These are phyloP conservation scores for Vitis hybrid DNA, from an alignment of 177 flowering plant genomes.

Conservation along the genomic window DNA sequence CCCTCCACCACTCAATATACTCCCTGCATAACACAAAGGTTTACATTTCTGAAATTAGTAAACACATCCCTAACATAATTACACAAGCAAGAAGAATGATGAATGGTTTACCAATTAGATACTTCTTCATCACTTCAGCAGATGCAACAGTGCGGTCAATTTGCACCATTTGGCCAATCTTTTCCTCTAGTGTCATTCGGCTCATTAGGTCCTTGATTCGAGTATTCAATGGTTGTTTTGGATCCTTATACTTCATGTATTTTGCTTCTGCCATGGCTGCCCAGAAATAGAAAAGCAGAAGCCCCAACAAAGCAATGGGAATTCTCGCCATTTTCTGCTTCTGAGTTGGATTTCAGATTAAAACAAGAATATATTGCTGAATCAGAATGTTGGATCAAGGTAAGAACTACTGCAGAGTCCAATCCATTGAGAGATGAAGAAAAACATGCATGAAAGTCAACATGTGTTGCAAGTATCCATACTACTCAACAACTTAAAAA, in stretches of 20 bases:
- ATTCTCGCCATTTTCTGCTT: constrained; percentile 28
- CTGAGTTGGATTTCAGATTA: not conserved
- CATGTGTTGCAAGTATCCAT: too few species aligned
- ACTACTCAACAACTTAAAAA: too few species aligned
- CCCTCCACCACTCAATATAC: constrained; percentile 64
- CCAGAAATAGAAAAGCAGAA: constrained; percentile 26
- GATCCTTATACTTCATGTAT: constrained; percentile 46
- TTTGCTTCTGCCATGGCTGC: constrained; percentile 30
- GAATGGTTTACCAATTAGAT: constrained; percentile 43
- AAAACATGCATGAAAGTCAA: too few species aligned
- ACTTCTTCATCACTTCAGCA: constrained; percentile 43
- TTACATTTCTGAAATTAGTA: too few species aligned
- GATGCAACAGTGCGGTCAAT: constrained; percentile 52
- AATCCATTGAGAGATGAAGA: too few species aligned
- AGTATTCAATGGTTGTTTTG: constrained; percentile 30
- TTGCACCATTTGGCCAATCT: constrained; percentile 63
- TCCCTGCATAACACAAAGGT: constrained; percentile 33
- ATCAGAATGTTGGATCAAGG: not conserved
- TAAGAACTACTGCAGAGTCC: too few species aligned
- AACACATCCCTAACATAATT: not conserved
- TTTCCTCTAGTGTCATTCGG: constrained; percentile 56
- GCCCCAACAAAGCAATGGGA: constrained; percentile 25
- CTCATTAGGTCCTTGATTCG: constrained; percentile 40
- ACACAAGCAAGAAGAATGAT: not conserved
- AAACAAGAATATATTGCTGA: not conserved